phyloP scores from a whole-genome alignment of 202 grass and related monocot genomes.

The Elaeis oleifera region DNA sequence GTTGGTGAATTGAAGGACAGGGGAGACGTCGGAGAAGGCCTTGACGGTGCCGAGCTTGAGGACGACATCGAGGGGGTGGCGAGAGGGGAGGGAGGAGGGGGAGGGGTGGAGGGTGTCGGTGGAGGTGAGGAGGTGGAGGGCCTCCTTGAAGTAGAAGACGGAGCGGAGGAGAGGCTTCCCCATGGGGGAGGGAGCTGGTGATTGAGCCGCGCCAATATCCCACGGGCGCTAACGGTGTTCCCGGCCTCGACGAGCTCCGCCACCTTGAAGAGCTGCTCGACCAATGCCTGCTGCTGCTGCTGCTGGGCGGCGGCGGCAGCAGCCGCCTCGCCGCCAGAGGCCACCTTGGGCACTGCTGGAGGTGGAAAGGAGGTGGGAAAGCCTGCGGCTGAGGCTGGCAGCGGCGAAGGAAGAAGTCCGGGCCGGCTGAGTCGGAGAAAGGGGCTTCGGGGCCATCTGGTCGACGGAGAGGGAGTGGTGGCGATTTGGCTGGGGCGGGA shows the following conservation, averaged over 20 bases:
- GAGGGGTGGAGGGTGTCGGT: not conserved
- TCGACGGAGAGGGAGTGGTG: constrained; percentile 13
- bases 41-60: constrained; percentile 4
- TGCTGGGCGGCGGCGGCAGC: not conserved
- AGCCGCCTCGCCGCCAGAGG: not conserved
- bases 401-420: not conserved
- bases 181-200: not conserved
- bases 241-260: constrained; percentile 4
- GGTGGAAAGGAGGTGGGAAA: not conserved
- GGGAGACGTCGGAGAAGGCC: constrained; percentile 13
- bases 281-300: not conserved
- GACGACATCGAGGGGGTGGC: constrained; percentile 3
- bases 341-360: not conserved
- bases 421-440: not conserved
- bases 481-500: constrained; percentile 30
- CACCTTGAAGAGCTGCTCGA: constrained; percentile 10
- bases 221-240: constrained; percentile 6
- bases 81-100: not conserved
- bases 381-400: not conserved
- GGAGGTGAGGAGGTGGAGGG: constrained; percentile 8
- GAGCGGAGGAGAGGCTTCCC: constrained; percentile 14
- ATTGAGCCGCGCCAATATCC: constrained; percentile 9
- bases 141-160: constrained; percentile 19
- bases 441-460: not conserved
- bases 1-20: constrained; percentile 1